Evolutionary conservation across 2,329 filamentous ascomycete species (phyloP).

Genomic region (Microthyrium microscopicum): DNA sequence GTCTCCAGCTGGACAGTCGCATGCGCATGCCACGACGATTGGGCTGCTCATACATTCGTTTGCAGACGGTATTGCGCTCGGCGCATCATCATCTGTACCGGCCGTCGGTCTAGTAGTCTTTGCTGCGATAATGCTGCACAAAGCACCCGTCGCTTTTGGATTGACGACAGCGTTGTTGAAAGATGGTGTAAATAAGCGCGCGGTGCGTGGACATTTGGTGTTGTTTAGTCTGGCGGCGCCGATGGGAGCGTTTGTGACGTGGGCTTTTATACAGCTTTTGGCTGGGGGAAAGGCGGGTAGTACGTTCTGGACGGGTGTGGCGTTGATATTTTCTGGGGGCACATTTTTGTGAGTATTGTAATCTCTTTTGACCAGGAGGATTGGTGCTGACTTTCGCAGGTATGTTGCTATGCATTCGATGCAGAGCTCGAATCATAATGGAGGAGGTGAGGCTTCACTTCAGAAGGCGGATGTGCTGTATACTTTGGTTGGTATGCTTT

Average conservation of each 20-base stretch:
- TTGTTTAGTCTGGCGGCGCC: constrained; percentile 88
- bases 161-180: constrained; percentile 79
- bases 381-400: constrained; percentile 29
- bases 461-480: constrained; percentile 39
- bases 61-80: constrained; percentile 89
- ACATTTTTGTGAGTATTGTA: constrained; percentile 65
- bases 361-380: not conserved
- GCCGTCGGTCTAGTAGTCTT: constrained; percentile 85
- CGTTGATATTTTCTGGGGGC: constrained; percentile 86
- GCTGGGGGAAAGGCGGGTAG: constrained; percentile 39
- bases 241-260: constrained; percentile 68
- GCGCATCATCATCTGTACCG: constrained; percentile 52
- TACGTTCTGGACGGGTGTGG: constrained; percentile 51
- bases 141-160: constrained; percentile 89
- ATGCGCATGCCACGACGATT: constrained; percentile 44
- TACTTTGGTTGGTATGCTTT: constrained; percentile 53
- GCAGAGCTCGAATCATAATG: constrained; percentile 46
- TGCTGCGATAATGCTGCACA: constrained; percentile 92
- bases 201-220: constrained; percentile 67
- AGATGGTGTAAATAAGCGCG: constrained; percentile 77
- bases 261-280: constrained; percentile 58
- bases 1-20: constrained; percentile 15
- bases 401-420: constrained; percentile 98
- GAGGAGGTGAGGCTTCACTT: constrained; percentile 12
- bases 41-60: constrained; percentile 93